phyloP scores from a whole-genome alignment of 2,329 filamentous ascomycete species.

The Cladosporium sp. region DNA sequence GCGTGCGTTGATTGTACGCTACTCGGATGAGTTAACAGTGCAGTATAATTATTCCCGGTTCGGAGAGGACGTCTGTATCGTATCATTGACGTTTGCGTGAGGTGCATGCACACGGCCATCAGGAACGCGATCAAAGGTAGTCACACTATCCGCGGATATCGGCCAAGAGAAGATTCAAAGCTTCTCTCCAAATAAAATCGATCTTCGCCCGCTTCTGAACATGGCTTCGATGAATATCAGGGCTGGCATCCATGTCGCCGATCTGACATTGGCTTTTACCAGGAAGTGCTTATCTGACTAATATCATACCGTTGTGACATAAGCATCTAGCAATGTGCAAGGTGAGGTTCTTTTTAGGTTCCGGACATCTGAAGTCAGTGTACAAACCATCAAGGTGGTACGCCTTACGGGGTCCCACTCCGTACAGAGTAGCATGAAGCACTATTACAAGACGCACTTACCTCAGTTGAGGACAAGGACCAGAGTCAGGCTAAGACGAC shows the following conservation, averaged over 20 bases:
- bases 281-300: background rate
- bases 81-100: background rate
- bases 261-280: background rate
- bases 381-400: background rate
- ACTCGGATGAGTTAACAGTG: background rate
- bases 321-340: background rate
- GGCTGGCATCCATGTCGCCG: background rate
- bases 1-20: no score
- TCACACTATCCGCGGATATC: background rate
- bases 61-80: background rate
- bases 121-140: background rate
- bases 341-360: constrained; percentile 6
- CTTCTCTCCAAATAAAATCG: background rate
- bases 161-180: background rate
- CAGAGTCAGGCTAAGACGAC: no score
- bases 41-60: background rate
- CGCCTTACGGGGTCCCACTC: background rate
- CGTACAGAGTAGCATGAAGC: background rate
- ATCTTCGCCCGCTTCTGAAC: background rate
- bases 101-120: no score
- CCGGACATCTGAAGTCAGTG: background rate
- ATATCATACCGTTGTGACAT: background rate
- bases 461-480: no score
- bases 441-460: no score
- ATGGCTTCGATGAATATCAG: background rate